phyloP scores from a whole-genome alignment of 768 basidiomycete species.

The Termitomyces sp. region DNA sequence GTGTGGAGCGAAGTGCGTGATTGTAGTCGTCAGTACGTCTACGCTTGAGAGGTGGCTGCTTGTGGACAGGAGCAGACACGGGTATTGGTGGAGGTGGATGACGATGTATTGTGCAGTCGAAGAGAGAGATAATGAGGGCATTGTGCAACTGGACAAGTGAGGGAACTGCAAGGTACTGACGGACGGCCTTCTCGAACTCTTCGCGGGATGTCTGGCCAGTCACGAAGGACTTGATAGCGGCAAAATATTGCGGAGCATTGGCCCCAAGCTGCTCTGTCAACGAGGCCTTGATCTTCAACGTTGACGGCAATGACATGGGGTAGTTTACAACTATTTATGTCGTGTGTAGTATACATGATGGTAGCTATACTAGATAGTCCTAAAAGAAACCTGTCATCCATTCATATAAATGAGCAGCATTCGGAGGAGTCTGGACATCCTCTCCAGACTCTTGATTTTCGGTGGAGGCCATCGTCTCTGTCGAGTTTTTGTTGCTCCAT shows the following conservation, averaged over 20 bases:
- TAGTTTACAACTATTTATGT: slow-evolving; percentile 7
- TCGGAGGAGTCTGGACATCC: slow-evolving; percentile 7
- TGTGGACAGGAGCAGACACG: slow-evolving; percentile 34
- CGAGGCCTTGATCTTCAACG: slow-evolving; percentile 66
- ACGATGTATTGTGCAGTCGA: slow-evolving; percentile 58
- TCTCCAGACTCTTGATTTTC: slow-evolving; percentile 7
- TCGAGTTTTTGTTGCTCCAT: slow-evolving; percentile 24
- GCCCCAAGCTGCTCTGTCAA: slow-evolving; percentile 55
- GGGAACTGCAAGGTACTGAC: slow-evolving; percentile 54
- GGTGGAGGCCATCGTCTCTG: slow-evolving; percentile 5
- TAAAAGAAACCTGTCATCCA: slow-evolving; percentile 19
- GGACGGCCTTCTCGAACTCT: slow-evolving; percentile 73
- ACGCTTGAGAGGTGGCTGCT: slow-evolving; percentile 64
- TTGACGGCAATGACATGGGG: slow-evolving; percentile 70
- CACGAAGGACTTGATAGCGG: slow-evolving; percentile 60
- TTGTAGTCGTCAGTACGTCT: slow-evolving; percentile 51
- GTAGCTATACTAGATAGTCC: background rate
- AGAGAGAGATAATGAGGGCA: slow-evolving; percentile 76
- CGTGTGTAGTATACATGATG: slow-evolving; percentile 1
- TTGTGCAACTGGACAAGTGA: slow-evolving; percentile 77
- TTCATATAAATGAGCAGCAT: slow-evolving; percentile 18
- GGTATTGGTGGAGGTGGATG: slow-evolving; percentile 14
- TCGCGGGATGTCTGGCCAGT: slow-evolving; percentile 61
- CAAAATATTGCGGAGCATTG: slow-evolving; percentile 58
- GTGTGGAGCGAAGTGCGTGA: slow-evolving; percentile 50